phyloP scores from a whole-genome alignment of 495 filamentous ascomycete genomes.

The Neurospora hispaniola region DNA sequence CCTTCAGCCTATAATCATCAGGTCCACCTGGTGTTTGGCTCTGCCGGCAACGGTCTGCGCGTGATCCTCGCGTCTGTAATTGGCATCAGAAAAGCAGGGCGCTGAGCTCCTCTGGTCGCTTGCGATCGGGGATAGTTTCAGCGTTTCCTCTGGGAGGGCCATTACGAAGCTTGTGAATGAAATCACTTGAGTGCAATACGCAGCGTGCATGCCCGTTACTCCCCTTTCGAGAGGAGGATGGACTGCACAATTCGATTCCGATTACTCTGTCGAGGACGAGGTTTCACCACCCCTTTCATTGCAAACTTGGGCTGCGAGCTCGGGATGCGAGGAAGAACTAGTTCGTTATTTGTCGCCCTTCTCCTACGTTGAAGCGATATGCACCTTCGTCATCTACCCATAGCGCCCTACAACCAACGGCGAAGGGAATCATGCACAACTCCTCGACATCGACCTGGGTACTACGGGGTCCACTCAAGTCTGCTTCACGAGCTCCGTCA shows the following conservation, averaged over 20 bases:
- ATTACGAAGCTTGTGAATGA: conserved; percentile 83
- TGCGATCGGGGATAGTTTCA: conserved; percentile 28
- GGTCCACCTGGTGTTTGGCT: conserved; percentile 25
- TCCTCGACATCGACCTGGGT: background rate
- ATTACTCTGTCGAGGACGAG: conserved; percentile 83
- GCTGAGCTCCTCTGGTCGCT: conserved; percentile 23
- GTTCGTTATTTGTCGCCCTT: background rate
- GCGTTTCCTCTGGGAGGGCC: conserved; percentile 70
- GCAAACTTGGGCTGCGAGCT: background rate
- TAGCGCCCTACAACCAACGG: background rate
- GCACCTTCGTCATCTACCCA: background rate
- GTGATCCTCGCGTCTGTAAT: conserved; percentile 82
- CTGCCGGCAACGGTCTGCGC: conserved; percentile 88
- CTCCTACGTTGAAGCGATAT: background rate
- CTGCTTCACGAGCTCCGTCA: background rate
- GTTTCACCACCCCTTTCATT: conserved; percentile 41
- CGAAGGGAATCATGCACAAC: background rate
- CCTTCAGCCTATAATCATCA: conserved; percentile 47
- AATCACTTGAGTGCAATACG: conserved; percentile 98
- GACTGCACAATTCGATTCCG: conserved; percentile 95
- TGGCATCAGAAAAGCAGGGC: conserved; percentile 98
- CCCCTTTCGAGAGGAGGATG: conserved; percentile 20
- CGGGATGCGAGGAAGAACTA: background rate
- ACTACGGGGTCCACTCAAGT: background rate
- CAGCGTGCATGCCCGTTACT: conserved; percentile 52